A percentile compares a stretch with the other conserved stretches of the same genome.
Conservation (phyloP, 2,329 filamentous ascomycete species). For the Penicillium sp. region DNA sequence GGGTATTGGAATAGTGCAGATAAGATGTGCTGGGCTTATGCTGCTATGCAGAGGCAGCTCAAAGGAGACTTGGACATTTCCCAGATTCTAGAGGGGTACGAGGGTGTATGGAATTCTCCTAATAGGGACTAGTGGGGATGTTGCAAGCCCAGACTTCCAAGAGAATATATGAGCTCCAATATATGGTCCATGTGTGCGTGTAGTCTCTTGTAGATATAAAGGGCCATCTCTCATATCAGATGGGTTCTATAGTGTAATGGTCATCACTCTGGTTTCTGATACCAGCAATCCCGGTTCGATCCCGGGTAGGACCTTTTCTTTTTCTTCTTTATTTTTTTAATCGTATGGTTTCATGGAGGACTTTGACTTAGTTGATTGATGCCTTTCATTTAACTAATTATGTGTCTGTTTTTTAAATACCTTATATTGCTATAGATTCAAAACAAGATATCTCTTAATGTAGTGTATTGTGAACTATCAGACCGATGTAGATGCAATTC, state of each 20-base stretch:
- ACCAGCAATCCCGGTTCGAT: constrained; percentile 9
- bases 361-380: neutral
- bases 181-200: too few relatives aligned
- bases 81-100: neutral
- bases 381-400: too few relatives aligned
- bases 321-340: too few relatives aligned
- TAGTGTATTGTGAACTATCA: neutral
- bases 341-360: too few relatives aligned
- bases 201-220: neutral
- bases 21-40: neutral
- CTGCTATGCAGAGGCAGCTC: neutral
- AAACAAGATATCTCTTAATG: too few relatives aligned
- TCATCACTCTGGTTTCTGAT: constrained; percentile 2
- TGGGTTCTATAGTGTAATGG: neutral
- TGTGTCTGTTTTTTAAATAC: neutral
- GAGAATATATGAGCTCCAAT: too few relatives aligned
- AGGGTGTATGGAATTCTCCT: constrained; percentile 24
- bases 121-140: constrained; percentile 16
- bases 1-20: neutral
- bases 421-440: too few relatives aligned
- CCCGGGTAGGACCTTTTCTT: constrained; percentile 9
- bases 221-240: accelerated
- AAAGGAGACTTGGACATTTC: neutral
- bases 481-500: neutral
- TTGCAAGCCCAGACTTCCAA: too few relatives aligned